Evolutionary conservation across 768 basidiomycete genomes (phyloP).

Genomic region (Suillus discolor): DNA sequence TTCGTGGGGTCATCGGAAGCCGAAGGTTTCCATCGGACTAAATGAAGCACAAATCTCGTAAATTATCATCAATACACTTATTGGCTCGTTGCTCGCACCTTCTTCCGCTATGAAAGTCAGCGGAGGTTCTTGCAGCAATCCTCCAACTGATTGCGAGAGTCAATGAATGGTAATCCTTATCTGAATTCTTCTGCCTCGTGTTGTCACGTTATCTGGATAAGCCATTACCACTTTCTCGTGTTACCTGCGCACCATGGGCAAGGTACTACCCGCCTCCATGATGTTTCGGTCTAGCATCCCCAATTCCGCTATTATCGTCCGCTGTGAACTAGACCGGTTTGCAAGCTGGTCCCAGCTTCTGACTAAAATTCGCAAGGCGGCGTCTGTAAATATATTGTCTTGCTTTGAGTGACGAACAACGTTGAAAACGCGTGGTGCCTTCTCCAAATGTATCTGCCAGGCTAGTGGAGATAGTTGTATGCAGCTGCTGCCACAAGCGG

Average conservation of each 20-base stretch:
- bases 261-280: neutral
- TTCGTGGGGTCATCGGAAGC: neutral
- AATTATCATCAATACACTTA: neutral
- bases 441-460: slow-evolving; percentile 3
- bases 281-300: neutral
- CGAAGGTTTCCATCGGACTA: neutral
- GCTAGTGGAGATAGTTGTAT: neutral
- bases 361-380: slow-evolving; percentile 3
- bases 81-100: neutral
- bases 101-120: slow-evolving; percentile 7
- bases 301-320: neutral
- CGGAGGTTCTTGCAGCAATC: slow-evolving; percentile 3
- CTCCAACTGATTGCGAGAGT: slow-evolving; percentile 1
- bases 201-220: neutral
- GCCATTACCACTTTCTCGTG: neutral
- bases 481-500: neutral
- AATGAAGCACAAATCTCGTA: neutral
- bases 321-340: slow-evolving; percentile 5
- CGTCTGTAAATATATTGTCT: slow-evolving; percentile 5
- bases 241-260: neutral
- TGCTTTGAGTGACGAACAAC: neutral
- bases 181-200: neutral
- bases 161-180: neutral
- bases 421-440: neutral
- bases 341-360: neutral